Base-by-base conservation (phyloP, 176 grass and related monocot species). In the Luzula sylvatica region DNA sequence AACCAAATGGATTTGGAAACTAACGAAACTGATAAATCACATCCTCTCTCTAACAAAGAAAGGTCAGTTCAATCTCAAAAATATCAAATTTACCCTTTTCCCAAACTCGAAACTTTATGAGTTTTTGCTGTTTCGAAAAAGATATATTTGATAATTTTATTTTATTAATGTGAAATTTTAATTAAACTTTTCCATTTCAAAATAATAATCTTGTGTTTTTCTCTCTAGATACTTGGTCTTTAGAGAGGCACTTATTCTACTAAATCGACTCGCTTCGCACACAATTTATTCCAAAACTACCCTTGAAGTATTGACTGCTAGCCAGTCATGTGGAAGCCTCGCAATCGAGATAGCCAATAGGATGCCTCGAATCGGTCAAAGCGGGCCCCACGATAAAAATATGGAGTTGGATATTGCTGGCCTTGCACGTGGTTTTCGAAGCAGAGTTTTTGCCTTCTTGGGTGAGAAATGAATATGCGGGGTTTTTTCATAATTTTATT, bases 261-360 rank as follows among this genome's bases (percentile, higher is more conserved):
- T 95, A 39, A 95, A 95, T 55, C 80, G 89, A 57, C 26, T 95
- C 65, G 69, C 67, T 38, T 88, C 89, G 7, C 79, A 95, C 16
- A 15, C 76, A 7, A 76, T 63, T 17, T 95, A 81, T 68, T 85
- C 89, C 20, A 88, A 77, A 47, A 52, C 76, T 54, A 84, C 83
- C 14, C 41, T 95, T 45, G 83, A 88, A 63, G 62, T 83, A 47
- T 58, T 95, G 59, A 81, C 42, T 1, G 48, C 42, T 23, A 78
- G 66, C 11, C 87, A 78, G 35, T 22, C 46, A 14, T 88, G 76
- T 25, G 53, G 65, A 46, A 76, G 70, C 68, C 67, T 85, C 56
- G 88, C 83, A 43, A 70, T 95, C 0, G 73, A 85, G 38, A 66
- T 84, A 17, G 80, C 67, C 7, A 85, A 78, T 49, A 65, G 77